These are phyloP conservation scores for Ogataea chonburiensis DNA, from an alignment of 805 yeast genomes.

Conservation along the genomic window DNA sequence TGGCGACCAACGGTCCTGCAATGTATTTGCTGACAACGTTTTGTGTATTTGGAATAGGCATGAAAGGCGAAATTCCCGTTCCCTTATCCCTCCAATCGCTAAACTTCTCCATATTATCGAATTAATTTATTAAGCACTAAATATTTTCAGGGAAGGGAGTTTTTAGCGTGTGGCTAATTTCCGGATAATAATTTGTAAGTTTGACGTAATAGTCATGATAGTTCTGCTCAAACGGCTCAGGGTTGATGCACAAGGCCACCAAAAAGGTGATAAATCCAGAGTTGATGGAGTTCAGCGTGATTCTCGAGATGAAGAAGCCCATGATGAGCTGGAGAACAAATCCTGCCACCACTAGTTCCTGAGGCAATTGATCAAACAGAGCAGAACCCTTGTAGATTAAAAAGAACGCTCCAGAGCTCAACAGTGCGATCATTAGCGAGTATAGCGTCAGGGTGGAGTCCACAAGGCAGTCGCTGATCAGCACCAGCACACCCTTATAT, in stretches of 20 bases:
- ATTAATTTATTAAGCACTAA: neutral
- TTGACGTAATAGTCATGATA: conserved; percentile 53
- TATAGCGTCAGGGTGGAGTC: conserved; percentile 78
- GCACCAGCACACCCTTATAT: conserved; percentile 78
- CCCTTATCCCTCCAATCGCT: conserved; percentile 85
- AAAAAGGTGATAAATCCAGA: conserved; percentile 84
- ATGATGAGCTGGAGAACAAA: conserved; percentile 48
- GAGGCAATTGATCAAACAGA: conserved; percentile 22
- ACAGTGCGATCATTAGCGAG: conserved; percentile 59
- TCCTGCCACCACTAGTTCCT: conserved; percentile 30
- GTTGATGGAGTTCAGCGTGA: conserved; percentile 70
- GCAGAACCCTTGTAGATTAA: conserved; percentile 15
- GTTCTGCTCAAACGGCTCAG: conserved; percentile 73
- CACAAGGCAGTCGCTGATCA: conserved; percentile 80
- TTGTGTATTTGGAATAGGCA: conserved; percentile 48
- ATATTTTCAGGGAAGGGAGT: conserved; percentile 29
- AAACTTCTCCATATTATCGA: conserved; percentile 69
- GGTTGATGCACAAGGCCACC: conserved; percentile 80
- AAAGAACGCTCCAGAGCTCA: conserved; percentile 32
- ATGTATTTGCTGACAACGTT: conserved; percentile 8
- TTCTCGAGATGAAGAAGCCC: conserved; percentile 70
- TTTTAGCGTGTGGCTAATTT: conserved; percentile 30
- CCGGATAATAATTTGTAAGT: conserved; percentile 32
- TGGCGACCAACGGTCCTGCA: conserved; percentile 22
- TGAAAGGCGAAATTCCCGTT: conserved; percentile 90